These are phyloP conservation scores for Cercospora sp. DNA, from an alignment of 2,329 filamentous ascomycete species.

Conservation along the genomic window DNA sequence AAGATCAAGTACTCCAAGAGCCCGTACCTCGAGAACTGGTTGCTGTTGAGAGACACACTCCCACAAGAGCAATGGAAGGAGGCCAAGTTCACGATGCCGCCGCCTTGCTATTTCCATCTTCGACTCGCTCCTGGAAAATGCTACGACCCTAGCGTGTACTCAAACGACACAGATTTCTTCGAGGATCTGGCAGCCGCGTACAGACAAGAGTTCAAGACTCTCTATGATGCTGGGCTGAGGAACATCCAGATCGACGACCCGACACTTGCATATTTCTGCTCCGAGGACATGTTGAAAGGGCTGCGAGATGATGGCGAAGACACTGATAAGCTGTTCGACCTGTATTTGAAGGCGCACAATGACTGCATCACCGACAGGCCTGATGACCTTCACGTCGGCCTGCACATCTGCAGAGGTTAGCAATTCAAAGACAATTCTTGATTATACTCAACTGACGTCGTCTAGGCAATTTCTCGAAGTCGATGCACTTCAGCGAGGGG, in stretches of 20 bases:
- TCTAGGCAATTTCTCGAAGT: conserved; percentile 42
- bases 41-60: conserved; percentile 36
- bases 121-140: conserved; percentile 40
- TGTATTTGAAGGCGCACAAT: conserved; percentile 43
- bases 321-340: conserved; percentile 40
- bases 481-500: conserved; percentile 43
- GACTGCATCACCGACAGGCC: conserved; percentile 39
- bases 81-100: conserved; percentile 43
- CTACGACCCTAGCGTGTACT: conserved; percentile 38
- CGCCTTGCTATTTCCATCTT: conserved; percentile 42
- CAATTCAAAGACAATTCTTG: not conserved
- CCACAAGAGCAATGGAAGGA: conserved; percentile 39
- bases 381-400: conserved; percentile 40
- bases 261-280: conserved; percentile 43
- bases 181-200: conserved; percentile 40
- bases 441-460: conserved; percentile 1
- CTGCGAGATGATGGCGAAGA: conserved; percentile 40
- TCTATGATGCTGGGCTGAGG: conserved; percentile 39
- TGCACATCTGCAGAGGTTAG: conserved; percentile 43
- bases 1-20: conserved; percentile 40
- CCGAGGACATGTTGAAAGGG: conserved; percentile 40
- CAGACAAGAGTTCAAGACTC: conserved; percentile 40
- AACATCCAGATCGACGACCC: conserved; percentile 44
- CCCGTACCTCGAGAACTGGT: conserved; percentile 42
- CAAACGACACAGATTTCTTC: conserved; percentile 40